Evolutionary conservation across 495 filamentous ascomycete genomes (phyloP).

Genomic region (Penicillium ucsense): DNA sequence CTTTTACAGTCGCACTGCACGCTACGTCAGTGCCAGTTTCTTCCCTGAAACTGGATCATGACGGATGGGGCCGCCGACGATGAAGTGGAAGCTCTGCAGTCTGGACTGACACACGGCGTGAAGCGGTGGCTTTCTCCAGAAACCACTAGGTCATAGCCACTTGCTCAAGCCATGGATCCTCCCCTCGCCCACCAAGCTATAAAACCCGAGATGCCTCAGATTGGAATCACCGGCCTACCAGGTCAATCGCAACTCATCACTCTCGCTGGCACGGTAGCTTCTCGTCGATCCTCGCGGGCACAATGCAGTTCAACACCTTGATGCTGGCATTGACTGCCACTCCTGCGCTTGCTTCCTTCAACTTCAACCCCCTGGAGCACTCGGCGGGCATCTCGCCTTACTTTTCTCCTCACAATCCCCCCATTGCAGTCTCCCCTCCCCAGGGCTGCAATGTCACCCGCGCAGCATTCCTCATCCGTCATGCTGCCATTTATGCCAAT

Average conservation of each 20-base stretch:
- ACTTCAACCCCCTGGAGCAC: background rate
- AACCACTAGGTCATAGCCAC: too few species aligned
- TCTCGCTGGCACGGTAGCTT: background rate
- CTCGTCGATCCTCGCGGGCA: background rate
- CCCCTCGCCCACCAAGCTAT: too few species aligned
- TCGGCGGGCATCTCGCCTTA: background rate
- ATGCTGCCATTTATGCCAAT: conserved; percentile 20
- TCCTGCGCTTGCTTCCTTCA: background rate
- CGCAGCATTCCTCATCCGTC: conserved; percentile 15
- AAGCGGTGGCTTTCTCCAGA: too few species aligned
- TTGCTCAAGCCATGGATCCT: too few species aligned
- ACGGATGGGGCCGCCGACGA: too few species aligned
- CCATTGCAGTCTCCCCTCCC: conserved; percentile 6
- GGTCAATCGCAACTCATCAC: background rate
- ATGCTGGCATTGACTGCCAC: background rate
- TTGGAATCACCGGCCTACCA: too few species aligned
- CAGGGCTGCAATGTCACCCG: conserved; percentile 14
- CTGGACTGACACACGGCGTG: too few species aligned
- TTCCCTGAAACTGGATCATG: too few species aligned
- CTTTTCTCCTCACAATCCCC: conserved; percentile 1
- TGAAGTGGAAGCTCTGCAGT: too few species aligned
- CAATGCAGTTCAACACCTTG: background rate
- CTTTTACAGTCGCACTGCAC: too few species aligned
- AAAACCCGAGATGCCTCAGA: too few species aligned
- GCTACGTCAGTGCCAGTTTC: too few species aligned